Base-by-base conservation (phyloP, 805 yeast species). In the Teunomyces lycoperdinae region DNA sequence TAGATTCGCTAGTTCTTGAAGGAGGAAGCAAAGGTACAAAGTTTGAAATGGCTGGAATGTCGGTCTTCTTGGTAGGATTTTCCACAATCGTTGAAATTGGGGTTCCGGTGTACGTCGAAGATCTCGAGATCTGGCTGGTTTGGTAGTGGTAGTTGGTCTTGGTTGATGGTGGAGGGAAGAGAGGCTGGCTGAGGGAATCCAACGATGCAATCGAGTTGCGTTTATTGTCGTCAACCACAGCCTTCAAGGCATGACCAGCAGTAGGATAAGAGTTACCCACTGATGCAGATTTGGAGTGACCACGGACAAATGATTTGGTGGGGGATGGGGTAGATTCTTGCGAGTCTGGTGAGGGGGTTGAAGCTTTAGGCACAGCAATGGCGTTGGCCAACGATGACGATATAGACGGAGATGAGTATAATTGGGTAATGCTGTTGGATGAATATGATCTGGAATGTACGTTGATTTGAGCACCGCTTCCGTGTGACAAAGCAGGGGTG, bases 181-280 rank as follows among this genome's bases (percentile, higher is more conserved):
- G 42, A 40, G 54, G 53, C n/a, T 40, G 31, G 34, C 47, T 49
- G 7, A 52, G 27, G 33, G 58, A 50, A 34, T 54, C 58, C 29
- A 55, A 44, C 2, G 60, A 57, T 6, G 51, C 41, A n/a, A 54
- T 27, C 7, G 63, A 55, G 45, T 51, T 50, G 33, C 61, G 50
- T 17, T 63, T 60, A 39, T 80, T 84, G 7, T 87, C 87, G 50
- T 82, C 80, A 10, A 83, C 89, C 45, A 85, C 86, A 0, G 90
- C 90, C 59, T 85, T 87, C 49, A 86, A 69, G 8, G 86, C 91
- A 51, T 75, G 60, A 32, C 87, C 80, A 3, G 89, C 91, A 2
- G 87, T 71, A 1, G 83, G 71, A 49, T 75, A 68, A 42, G 55
- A 35, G 27, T 48, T 52, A 5, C 71, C 60, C 34, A 63, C 50